Evolutionary conservation across 257 asterid species (phyloP).

Genomic region (Solanum appendiculatum): DNA sequence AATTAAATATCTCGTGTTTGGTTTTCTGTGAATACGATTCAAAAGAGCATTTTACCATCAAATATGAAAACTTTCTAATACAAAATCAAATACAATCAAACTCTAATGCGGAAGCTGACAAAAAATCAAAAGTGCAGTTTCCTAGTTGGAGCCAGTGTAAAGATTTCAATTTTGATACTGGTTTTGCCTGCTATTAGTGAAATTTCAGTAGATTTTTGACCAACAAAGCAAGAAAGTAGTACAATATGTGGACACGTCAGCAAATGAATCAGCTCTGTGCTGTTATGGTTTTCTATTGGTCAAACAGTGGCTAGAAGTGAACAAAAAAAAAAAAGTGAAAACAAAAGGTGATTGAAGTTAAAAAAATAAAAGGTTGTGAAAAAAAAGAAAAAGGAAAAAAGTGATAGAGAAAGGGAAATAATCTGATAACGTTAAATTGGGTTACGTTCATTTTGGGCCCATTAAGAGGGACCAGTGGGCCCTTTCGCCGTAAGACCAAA

Average conservation of each 20-base stretch:
- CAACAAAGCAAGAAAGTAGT: neutral
- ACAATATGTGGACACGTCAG: neutral
- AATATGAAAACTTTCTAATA: neutral
- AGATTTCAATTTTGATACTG: neutral
- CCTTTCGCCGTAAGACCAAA: conserved; percentile 8
- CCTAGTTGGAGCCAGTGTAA: neutral
- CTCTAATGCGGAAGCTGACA: fast-evolving
- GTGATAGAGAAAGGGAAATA: neutral
- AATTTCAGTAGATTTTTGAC: neutral
- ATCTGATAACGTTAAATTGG: neutral
- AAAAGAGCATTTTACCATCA: no score
- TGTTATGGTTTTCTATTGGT: neutral
- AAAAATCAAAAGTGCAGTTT: neutral
- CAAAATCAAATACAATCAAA: no score
- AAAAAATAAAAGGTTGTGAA: no score
- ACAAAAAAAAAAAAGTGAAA: neutral
- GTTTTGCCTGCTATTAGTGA: neutral
- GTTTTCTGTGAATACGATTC: fast-evolving
- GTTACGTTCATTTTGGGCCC: neutral
- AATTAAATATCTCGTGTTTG: fast-evolving
- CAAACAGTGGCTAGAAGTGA: neutral
- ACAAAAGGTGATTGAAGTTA: neutral
- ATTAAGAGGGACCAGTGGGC: conserved; percentile 6
- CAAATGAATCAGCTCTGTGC: neutral
- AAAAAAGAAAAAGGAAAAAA: neutral